Evolutionary conservation across 208 protist species (phyloP).

Genomic region (Crithidia acanthocephali): DNA sequence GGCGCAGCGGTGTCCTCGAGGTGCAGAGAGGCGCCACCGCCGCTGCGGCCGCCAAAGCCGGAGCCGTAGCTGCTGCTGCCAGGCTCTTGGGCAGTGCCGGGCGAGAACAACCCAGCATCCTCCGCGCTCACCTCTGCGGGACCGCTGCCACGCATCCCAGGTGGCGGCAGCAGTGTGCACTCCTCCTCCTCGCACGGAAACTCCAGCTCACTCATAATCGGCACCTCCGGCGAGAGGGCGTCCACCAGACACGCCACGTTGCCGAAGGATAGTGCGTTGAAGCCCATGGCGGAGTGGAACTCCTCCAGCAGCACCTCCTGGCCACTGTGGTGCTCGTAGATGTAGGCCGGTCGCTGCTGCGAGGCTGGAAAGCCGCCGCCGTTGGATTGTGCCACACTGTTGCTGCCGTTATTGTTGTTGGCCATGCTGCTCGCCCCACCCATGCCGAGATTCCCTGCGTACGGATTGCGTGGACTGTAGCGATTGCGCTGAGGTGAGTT

Average conservation of each 20-base stretch:
- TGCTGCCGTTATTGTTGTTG: neutral
- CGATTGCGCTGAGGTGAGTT: slow-evolving; percentile 15
- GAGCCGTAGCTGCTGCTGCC: slow-evolving; percentile 21
- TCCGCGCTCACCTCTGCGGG: neutral
- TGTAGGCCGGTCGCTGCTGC: slow-evolving; percentile 25
- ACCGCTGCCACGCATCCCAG: neutral
- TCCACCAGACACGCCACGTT: slow-evolving; percentile 80
- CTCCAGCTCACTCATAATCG: slow-evolving; percentile 49
- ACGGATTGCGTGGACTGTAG: slow-evolving; percentile 19
- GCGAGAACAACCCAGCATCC: slow-evolving; percentile 1
- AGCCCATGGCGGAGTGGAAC: slow-evolving; percentile 47
- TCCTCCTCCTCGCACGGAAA: slow-evolving; percentile 44
- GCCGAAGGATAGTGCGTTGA: slow-evolving; percentile 57
- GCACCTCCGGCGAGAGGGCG: slow-evolving; percentile 65
- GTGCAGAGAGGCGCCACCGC: slow-evolving; percentile 2
- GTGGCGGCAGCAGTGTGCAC: slow-evolving; percentile 22
- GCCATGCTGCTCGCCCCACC: neutral
- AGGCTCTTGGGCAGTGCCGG: neutral
- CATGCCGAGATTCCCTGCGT: neutral
- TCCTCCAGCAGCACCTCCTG: slow-evolving; percentile 78
- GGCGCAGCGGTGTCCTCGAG: slow-evolving; percentile 7
- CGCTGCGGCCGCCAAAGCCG: slow-evolving; percentile 11
- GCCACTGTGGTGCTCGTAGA: slow-evolving; percentile 72
- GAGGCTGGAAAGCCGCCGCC: slow-evolving; percentile 6
- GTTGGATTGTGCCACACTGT: slow-evolving; percentile 3